A percentile compares a stretch with the other conserved stretches of the same genome.
phyloP scores from a whole-genome alignment of 2,329 filamentous ascomycete species.

The Berkeleyomyces basicola region DNA sequence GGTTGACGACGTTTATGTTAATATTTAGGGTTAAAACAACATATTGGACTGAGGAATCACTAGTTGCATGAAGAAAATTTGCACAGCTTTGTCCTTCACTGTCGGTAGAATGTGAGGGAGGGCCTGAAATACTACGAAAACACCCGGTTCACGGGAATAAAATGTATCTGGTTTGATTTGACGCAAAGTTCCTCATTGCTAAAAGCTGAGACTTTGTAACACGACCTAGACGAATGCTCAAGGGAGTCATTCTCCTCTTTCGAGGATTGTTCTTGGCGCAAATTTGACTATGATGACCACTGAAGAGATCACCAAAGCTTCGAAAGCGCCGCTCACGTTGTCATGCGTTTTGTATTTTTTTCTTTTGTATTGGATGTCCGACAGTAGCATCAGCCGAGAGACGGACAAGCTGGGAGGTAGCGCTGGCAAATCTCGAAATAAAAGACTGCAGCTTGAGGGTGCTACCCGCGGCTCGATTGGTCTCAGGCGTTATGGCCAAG shows the following conservation, averaged over 20 bases:
- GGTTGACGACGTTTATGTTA: too few species aligned
- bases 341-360: background rate
- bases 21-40: background rate
- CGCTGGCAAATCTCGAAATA: too few species aligned
- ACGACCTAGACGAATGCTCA: slow-evolving; percentile 84
- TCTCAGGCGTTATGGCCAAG: too few species aligned
- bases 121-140: background rate
- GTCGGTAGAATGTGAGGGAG: too few species aligned
- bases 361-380: background rate
- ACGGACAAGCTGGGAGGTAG: background rate
- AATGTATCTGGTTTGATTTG: slow-evolving; percentile 65
- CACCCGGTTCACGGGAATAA: background rate
- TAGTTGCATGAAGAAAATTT: background rate
- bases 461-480: too few species aligned
- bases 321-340: slow-evolving; percentile 53
- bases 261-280: slow-evolving; percentile 54
- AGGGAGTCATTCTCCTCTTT: slow-evolving; percentile 47
- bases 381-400: too few species aligned
- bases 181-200: slow-evolving; percentile 73
- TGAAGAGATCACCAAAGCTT: slow-evolving; percentile 64
- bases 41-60: too few species aligned
- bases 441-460: too few species aligned
- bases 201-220: slow-evolving; percentile 68
- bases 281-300: slow-evolving; percentile 78
- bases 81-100: too few species aligned